A percentile compares a stretch with the other conserved stretches of the same genome.
Evolutionary conservation across 495 filamentous ascomycete genomes (phyloP).

Genomic region (Penicillium soppii): DNA sequence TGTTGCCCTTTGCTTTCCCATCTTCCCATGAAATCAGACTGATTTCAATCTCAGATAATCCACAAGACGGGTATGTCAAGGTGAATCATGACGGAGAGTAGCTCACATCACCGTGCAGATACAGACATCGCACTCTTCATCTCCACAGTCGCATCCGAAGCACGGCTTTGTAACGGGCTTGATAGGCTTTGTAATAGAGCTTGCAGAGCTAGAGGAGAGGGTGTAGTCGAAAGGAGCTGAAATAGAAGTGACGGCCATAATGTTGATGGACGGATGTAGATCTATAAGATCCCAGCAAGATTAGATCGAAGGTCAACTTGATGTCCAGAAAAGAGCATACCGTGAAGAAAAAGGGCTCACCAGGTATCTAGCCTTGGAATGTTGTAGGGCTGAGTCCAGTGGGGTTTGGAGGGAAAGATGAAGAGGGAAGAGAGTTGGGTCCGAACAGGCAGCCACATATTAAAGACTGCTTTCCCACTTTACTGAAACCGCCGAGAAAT

Average conservation of each 20-base stretch:
- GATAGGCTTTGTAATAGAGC: constrained; percentile 41
- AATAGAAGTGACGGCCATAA: constrained; percentile 19
- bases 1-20: too few species aligned
- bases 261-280: neutral
- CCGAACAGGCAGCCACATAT: constrained; percentile 13
- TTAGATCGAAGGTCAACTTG: neutral
- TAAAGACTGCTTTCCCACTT: neutral
- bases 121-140: constrained; percentile 45
- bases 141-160: constrained; percentile 46
- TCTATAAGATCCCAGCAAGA: neutral
- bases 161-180: constrained; percentile 45
- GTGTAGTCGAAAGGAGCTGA: constrained; percentile 28
- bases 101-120: constrained; percentile 47
- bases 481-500: neutral
- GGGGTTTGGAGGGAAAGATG: neutral
- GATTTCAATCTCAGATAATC: too few species aligned
- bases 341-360: neutral
- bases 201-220: constrained; percentile 35
- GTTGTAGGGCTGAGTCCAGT: neutral
- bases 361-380: too few species aligned
- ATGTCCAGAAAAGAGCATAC: neutral
- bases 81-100: neutral
- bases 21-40: too few species aligned
- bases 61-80: neutral
- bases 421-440: neutral